A percentile compares a stretch with the other conserved stretches of the same genome.
Conservation (phyloP, 2,329 filamentous ascomycete species). For the Clarireedia homoeocarpa region DNA sequence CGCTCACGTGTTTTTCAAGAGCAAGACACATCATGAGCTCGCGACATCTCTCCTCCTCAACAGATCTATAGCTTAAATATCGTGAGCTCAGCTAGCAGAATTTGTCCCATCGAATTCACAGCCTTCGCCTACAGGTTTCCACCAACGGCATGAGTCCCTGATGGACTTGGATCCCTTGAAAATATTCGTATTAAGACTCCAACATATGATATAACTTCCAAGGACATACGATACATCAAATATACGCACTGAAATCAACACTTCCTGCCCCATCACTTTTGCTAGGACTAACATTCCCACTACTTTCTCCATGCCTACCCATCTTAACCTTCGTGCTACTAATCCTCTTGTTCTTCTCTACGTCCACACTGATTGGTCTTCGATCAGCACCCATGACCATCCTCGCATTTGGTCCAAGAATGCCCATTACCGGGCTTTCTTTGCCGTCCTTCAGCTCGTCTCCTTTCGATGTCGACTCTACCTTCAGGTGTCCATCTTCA, state of each 20-base stretch:
- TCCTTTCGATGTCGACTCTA: not conserved
- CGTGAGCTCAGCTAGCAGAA: too few species aligned
- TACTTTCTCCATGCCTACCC: constrained; percentile 8
- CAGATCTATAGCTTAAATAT: too few species aligned
- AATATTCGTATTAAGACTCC: not conserved
- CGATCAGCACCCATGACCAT: constrained; percentile 15
- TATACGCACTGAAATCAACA: constrained; percentile 20
- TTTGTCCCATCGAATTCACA: too few species aligned
- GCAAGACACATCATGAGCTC: too few species aligned
- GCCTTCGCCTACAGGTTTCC: too few species aligned
- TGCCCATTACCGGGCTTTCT: constrained; percentile 7
- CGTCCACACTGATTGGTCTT: constrained; percentile 23
- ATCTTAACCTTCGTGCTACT: constrained; percentile 13
- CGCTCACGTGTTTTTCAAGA: too few species aligned
- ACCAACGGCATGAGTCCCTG: too few species aligned
- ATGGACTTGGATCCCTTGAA: not conserved
- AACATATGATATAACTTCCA: not conserved
- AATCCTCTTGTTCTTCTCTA: constrained; percentile 8
- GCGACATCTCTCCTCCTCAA: too few species aligned
- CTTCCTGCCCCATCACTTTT: not conserved
- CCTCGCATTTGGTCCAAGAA: constrained; percentile 12
- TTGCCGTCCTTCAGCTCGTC: not conserved
- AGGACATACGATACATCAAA: constrained; percentile 10
- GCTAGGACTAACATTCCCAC: not conserved
- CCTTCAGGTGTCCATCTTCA: constrained; percentile 14